Percentiles rank a stretch among this genome's conserved stretches.
Conservation (phyloP, 1,284 basidiomycete species). For the Apiotrichum gamsii region DNA sequence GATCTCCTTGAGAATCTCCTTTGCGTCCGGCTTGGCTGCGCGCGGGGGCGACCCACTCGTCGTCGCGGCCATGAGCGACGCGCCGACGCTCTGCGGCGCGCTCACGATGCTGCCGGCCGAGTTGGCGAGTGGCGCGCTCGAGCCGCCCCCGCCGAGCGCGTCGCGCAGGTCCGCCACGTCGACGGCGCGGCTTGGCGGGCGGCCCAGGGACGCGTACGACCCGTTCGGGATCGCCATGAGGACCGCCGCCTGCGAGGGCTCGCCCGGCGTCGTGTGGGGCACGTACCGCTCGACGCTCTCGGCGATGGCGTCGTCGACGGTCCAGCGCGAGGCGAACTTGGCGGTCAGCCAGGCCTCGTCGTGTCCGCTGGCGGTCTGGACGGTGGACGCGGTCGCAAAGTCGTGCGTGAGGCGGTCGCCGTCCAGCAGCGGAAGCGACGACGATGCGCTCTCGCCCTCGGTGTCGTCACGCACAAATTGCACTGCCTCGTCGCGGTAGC, state of each 20-base stretch:
- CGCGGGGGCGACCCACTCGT: not conserved
- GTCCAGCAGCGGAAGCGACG: slow-evolving; percentile 49
- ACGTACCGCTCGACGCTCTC: slow-evolving; percentile 54
- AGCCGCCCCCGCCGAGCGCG: slow-evolving; percentile 51
- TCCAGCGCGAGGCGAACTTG: slow-evolving; percentile 60
- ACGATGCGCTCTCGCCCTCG: slow-evolving; percentile 32
- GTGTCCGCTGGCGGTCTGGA: slow-evolving; percentile 61
- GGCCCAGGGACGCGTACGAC: slow-evolving; percentile 69
- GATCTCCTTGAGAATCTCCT: slow-evolving; percentile 46
- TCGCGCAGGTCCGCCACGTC: slow-evolving; percentile 80
- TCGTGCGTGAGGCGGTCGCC: slow-evolving; percentile 54
- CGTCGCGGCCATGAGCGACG: not conserved
- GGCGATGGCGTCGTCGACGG: slow-evolving; percentile 63
- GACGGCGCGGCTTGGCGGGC: slow-evolving; percentile 56
- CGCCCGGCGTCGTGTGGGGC: not conserved
- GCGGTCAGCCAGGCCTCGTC: slow-evolving; percentile 56
- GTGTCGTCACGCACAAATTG: slow-evolving; percentile 33
- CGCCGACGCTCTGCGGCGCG: not conserved
- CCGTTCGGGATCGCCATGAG: slow-evolving; percentile 83
- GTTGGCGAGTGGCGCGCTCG: not conserved
- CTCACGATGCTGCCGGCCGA: not conserved
- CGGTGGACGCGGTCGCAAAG: slow-evolving; percentile 52
- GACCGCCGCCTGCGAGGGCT: not conserved
- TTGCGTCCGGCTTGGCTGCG: slow-evolving; percentile 14
- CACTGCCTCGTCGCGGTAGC: slow-evolving; percentile 28